Evolutionary conservation across 805 yeast species (phyloP).

Genomic region (Myxozyma geophila): DNA sequence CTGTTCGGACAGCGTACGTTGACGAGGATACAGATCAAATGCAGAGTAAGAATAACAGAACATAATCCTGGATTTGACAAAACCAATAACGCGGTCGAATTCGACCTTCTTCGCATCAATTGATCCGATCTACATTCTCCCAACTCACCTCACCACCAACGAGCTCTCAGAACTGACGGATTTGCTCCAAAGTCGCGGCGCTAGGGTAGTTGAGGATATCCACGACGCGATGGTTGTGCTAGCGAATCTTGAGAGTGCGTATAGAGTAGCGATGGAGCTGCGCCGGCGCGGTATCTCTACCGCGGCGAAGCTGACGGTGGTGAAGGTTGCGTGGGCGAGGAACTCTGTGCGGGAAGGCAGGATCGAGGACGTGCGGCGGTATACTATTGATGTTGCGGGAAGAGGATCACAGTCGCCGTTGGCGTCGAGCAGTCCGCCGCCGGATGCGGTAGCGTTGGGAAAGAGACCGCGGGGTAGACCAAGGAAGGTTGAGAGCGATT

Average conservation of each 20-base stretch:
- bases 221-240: constrained; percentile 14
- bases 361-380: constrained; percentile 5
- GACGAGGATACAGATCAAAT: not conserved
- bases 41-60: not conserved
- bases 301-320: constrained; percentile 4
- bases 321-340: constrained; percentile 21
- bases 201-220: not conserved
- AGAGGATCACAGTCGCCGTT: not conserved
- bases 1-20: too few relatives aligned
- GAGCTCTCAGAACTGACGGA: not conserved
- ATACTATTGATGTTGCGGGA: not conserved
- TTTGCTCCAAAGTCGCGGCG: constrained; percentile 10
- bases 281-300: constrained; percentile 21
- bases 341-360: not conserved
- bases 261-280: constrained; percentile 26
- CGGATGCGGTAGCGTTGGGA: not conserved
- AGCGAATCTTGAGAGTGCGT: constrained; percentile 14
- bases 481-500: not conserved
- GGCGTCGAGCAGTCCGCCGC: not conserved
- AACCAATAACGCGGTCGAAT: not conserved
- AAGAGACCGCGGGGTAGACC: constrained; percentile 15
- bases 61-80: not conserved
- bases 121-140: constrained; percentile 22
- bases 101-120: constrained; percentile 3
- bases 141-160: constrained; percentile 21